Evolutionary conservation across 768 basidiomycete species (phyloP).

Genomic region (Vararia minispora): DNA sequence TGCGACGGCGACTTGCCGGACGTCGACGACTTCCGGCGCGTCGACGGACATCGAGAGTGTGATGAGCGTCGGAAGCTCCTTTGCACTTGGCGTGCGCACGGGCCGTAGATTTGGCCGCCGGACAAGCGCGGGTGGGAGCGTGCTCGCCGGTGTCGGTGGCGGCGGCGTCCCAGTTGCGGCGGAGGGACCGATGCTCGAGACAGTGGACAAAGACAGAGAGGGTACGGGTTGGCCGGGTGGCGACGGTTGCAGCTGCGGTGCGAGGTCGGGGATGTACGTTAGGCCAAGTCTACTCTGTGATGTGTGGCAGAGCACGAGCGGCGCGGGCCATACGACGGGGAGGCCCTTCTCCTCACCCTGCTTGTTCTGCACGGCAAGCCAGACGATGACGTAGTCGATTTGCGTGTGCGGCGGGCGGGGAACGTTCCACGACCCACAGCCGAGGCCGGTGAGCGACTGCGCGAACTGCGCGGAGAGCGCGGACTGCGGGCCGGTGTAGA

Average conservation of each 20-base stretch:
- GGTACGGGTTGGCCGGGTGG: slow-evolving; percentile 27
- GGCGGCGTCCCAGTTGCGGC: slow-evolving; percentile 1
- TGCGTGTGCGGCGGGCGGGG: slow-evolving; percentile 1
- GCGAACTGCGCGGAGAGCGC: slow-evolving; percentile 53
- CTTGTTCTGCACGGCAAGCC: slow-evolving; percentile 65
- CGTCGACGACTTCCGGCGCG: slow-evolving; percentile 29
- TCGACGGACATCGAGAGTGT: slow-evolving; percentile 34
- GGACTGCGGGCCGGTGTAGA: slow-evolving; percentile 58
- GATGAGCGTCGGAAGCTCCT: slow-evolving; percentile 29
- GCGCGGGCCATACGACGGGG: slow-evolving; percentile 59
- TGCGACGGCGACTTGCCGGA: slow-evolving; percentile 45
- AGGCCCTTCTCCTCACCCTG: slow-evolving; percentile 76
- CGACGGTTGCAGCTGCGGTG: slow-evolving; percentile 48
- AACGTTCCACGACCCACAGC: slow-evolving; percentile 40
- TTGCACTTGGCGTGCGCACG: not conserved
- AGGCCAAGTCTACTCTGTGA: too few relatives aligned
- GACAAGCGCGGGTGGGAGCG: not conserved
- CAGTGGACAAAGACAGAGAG: slow-evolving; percentile 11
- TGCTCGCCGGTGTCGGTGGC: not conserved
- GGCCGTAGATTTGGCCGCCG: not conserved
- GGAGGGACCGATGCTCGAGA: slow-evolving; percentile 3
- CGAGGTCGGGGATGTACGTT: slow-evolving; percentile 56
- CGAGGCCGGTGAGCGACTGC: slow-evolving; percentile 50
- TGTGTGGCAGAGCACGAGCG: slow-evolving; percentile 46
- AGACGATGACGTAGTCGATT: slow-evolving; percentile 48